Evolutionary conservation across 352 stramenopile genomes (phyloP), one percentile per base, ranked within the genome.

Genomic region (Globisporangium megalacanthum): DNA sequence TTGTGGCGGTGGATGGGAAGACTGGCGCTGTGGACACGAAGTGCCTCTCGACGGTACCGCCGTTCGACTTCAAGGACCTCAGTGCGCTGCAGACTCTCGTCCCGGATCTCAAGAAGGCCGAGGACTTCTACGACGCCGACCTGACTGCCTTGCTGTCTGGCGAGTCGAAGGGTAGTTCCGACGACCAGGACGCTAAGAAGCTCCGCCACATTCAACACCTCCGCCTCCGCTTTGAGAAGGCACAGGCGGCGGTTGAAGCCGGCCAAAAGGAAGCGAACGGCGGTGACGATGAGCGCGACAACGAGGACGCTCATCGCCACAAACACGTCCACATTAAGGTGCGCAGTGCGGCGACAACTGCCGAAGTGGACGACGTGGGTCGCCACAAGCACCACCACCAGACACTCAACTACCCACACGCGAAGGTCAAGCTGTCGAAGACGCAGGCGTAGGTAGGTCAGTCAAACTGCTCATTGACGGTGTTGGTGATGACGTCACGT

Each of bases 131-230:
- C n/a, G 44, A 49, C 44, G 33, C 35, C 8, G n/a, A 63, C 15
- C 22, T 70, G 10, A 52, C 59, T 0, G 58, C 63, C 22, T 48
- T 70, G 19, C 14, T 70, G 13, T 63, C 62, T 19, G 58, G 58
- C 6, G 25, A 29, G 25, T 10, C 62, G 15, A n/a, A 33, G 10
- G 41, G 47, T 8, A 55, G 39, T 42, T 37, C 25, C 1, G 46
- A 46, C 20, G 17, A 52, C 9, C 58, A 70, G 29, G 37, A 60
- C 44, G 31, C 42, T 11, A 42, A 42, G 37, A 42, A 42, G 37
- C 37, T 42, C 37, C 10, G 37, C 15, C 37, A n/a, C 37, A 17
- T 17, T 15, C 37, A 42, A 8, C 10, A 42, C 17, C 51, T 60
- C 54, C 46, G 45, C 5, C 54, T 42, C 20, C n/a, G 10, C 22